Percentiles rank a stretch among this genome's conserved stretches.
Conservation (phyloP, 495 filamentous ascomycete genomes). For the Xylaria sp. region DNA sequence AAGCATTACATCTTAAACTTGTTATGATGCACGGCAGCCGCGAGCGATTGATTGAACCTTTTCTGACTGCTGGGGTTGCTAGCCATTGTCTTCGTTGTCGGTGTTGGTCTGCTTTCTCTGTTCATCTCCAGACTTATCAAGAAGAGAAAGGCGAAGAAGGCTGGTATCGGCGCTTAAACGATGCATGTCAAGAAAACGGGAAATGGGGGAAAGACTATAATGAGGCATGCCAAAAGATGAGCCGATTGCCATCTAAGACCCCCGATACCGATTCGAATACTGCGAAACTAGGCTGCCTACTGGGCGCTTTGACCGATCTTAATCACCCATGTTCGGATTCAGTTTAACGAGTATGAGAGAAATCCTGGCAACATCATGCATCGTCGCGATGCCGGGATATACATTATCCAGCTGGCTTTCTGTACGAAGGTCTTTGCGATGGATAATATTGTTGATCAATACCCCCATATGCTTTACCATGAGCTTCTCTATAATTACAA, state of each 20-base stretch:
- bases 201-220: conserved; percentile 24
- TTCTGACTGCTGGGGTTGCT: conserved; percentile 14
- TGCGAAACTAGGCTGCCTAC: conserved; percentile 14
- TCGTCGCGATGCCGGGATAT: conserved; percentile 22
- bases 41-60: background rate
- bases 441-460: conserved; percentile 31
- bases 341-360: conserved; percentile 26
- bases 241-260: conserved; percentile 15
- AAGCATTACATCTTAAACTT: background rate
- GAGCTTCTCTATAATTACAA: conserved; percentile 28
- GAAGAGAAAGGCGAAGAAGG: conserved; percentile 48
- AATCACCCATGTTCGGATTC: conserved; percentile 22
- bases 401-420: conserved; percentile 22
- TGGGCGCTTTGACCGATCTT: conserved; percentile 15
- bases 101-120: conserved; percentile 52
- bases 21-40: background rate
- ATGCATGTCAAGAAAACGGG: conserved; percentile 24
- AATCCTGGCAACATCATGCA: conserved; percentile 21
- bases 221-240: conserved; percentile 21
- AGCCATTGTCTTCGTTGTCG: conserved; percentile 60
- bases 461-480: conserved; percentile 24
- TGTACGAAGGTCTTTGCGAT: conserved; percentile 19
- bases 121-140: conserved; percentile 52
- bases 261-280: conserved; percentile 19
- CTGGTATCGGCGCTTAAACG: conserved; percentile 32